phyloP scores from a whole-genome alignment of 1,284 basidiomycete genomes.

The Ustilago crameri region DNA sequence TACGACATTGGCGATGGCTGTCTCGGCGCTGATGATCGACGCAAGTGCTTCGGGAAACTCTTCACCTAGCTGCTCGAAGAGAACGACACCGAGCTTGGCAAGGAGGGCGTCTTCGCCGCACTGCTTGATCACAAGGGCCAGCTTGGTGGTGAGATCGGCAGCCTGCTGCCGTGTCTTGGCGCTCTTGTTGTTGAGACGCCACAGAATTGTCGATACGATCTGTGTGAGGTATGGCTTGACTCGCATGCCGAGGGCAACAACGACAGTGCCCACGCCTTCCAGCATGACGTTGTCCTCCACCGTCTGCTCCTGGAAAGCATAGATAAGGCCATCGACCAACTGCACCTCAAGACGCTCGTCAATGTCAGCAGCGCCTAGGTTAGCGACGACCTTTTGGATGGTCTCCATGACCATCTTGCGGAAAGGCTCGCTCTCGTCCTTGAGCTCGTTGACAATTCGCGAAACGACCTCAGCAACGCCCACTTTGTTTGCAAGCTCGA shows the following conservation, averaged over 20 bases:
- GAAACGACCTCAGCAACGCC: slow-evolving; percentile 96
- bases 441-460: slow-evolving; percentile 93
- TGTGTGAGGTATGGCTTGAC: slow-evolving; percentile 98
- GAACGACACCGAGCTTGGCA: slow-evolving; percentile 93
- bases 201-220: slow-evolving; percentile 98
- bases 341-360: slow-evolving; percentile 94
- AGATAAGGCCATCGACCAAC: slow-evolving; percentile 97
- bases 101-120: slow-evolving; percentile 95
- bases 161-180: slow-evolving; percentile 99
- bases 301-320: slow-evolving; percentile 99
- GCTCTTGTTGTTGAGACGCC: slow-evolving; percentile 99
- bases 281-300: slow-evolving; percentile 99
- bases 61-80: slow-evolving; percentile 98
- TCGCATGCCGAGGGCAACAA: slow-evolving; percentile 94
- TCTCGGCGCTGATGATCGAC: slow-evolving; percentile 97
- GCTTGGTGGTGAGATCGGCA: slow-evolving; percentile 91
- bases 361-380: slow-evolving; percentile 92
- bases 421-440: slow-evolving; percentile 85
- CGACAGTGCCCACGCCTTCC: slow-evolving; percentile 96
- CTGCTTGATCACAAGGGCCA: slow-evolving; percentile 98
- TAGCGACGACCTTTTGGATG: slow-evolving; percentile 93
- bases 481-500: slow-evolving; percentile 94
- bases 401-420: slow-evolving; percentile 99
- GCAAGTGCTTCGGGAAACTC: slow-evolving; percentile 97
- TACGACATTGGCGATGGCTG: slow-evolving; percentile 98